Evolutionary conservation across 352 stramenopile genomes (phyloP).

Genomic region (Pythium dissotocum): DNA sequence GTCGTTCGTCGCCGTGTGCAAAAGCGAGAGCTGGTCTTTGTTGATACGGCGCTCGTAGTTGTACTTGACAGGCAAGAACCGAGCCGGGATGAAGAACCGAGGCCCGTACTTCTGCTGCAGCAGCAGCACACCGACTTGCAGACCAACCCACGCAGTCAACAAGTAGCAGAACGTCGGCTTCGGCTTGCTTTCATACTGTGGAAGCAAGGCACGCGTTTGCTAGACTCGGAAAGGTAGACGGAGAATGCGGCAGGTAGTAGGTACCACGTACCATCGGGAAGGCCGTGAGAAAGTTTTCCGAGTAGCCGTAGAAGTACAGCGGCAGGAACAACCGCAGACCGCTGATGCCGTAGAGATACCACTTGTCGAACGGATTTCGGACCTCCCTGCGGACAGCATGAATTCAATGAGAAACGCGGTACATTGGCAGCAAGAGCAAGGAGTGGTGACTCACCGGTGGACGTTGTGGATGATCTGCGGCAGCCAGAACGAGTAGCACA

Average conservation of each 20-base stretch:
- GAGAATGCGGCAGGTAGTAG: neutral
- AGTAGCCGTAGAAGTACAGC: constrained; percentile 95
- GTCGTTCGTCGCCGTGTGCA: constrained; percentile 55
- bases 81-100: constrained; percentile 94
- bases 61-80: constrained; percentile 96
- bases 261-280: constrained; percentile 69
- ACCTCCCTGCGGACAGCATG: constrained; percentile 63
- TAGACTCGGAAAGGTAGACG: no score
- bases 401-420: neutral
- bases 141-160: constrained; percentile 89
- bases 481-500: constrained; percentile 98
- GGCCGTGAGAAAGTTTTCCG: constrained; percentile 91
- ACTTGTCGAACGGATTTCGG: constrained; percentile 91
- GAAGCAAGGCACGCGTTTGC: neutral
- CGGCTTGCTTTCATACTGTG: constrained; percentile 72
- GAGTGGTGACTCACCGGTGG: constrained; percentile 50
- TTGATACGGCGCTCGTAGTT: constrained; percentile 94
- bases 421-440: neutral
- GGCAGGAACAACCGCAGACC: constrained; percentile 92
- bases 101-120: constrained; percentile 93
- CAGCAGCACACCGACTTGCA: constrained; percentile 92
- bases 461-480: constrained; percentile 98
- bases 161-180: constrained; percentile 67
- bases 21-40: constrained; percentile 59
- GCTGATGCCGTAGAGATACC: constrained; percentile 96